A percentile compares a stretch with the other conserved stretches of the same genome.
These are phyloP conservation scores for Crataegus laevigata DNA, from an alignment of 306 rosid genomes.

Conservation along the genomic window DNA sequence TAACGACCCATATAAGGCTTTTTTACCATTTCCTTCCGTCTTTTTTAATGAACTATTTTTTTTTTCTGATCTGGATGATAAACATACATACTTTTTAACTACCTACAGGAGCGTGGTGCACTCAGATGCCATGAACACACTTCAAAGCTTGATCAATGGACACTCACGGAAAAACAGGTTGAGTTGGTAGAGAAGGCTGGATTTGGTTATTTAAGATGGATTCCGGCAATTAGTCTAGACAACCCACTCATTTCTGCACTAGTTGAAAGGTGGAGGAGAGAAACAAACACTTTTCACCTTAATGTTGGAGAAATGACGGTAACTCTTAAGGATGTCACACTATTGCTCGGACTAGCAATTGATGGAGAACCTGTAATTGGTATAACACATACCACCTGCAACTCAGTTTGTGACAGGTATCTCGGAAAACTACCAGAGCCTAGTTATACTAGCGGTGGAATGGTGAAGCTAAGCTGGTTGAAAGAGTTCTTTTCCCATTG, in stretches of 20 bases:
- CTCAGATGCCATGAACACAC: slow-evolving; percentile 99
- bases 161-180: slow-evolving; percentile 58
- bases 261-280: slow-evolving; percentile 98
- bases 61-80: not conserved
- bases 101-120: slow-evolving; percentile 92
- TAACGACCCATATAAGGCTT: not conserved
- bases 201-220: slow-evolving; percentile 76
- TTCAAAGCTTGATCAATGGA: slow-evolving; percentile 96
- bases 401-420: slow-evolving; percentile 74
- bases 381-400: slow-evolving; percentile 75
- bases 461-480: slow-evolving; percentile 99
- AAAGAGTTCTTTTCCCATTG: slow-evolving; percentile 84
- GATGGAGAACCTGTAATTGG: slow-evolving; percentile 98
- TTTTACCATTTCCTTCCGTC: not conserved
- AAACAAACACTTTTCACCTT: slow-evolving; percentile 95
- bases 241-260: slow-evolving; percentile 96
- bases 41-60: not conserved
- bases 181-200: slow-evolving; percentile 89
- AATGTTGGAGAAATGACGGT: slow-evolving; percentile 95
- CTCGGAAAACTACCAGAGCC: slow-evolving; percentile 76
- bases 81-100: not conserved
- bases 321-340: slow-evolving; percentile 84
- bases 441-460: slow-evolving; percentile 94
- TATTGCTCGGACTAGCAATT: slow-evolving; percentile 88
- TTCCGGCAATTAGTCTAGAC: slow-evolving; percentile 96